phyloP scores from a whole-genome alignment of 2,329 filamentous ascomycete genomes.

The Pestalotiopsis sp. region DNA sequence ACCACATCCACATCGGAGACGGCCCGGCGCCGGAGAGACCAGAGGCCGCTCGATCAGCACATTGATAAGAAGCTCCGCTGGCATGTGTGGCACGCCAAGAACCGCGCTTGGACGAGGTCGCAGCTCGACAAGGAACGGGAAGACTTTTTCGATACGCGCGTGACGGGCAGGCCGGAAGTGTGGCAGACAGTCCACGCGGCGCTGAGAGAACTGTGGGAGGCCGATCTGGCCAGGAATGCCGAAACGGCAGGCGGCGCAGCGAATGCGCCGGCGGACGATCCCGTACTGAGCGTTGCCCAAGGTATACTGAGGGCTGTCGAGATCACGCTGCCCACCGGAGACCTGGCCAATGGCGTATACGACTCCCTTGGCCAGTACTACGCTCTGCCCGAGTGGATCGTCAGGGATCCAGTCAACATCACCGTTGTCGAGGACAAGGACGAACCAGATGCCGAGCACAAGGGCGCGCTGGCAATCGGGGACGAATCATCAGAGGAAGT shows the following conservation, averaged over 20 bases:
- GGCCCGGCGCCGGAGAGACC: constrained; percentile 36
- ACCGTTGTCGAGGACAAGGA: constrained; percentile 25
- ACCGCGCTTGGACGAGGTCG: constrained; percentile 69
- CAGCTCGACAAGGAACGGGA: constrained; percentile 71
- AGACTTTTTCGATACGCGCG: constrained; percentile 90
- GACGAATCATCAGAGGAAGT: constrained; percentile 31
- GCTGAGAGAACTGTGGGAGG: constrained; percentile 68
- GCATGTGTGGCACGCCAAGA: constrained; percentile 67
- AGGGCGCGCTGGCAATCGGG: constrained; percentile 27
- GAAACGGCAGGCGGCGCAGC: constrained; percentile 34
- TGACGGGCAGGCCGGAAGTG: constrained; percentile 75
- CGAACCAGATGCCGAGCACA: constrained; percentile 30
- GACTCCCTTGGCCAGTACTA: constrained; percentile 74
- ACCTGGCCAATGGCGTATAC: constrained; percentile 73
- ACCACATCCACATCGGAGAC: constrained; percentile 17
- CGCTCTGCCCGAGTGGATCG: constrained; percentile 67
- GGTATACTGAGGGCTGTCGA: constrained; percentile 78
- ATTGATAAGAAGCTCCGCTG: constrained; percentile 71
- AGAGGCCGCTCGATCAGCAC: constrained; percentile 59
- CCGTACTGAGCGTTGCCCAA: constrained; percentile 70
- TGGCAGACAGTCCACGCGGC: constrained; percentile 77
- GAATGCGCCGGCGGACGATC: constrained; percentile 37
- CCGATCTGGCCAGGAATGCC: constrained; percentile 39
- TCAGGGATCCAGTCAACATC: constrained; percentile 68
- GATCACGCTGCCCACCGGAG: constrained; percentile 73